These are phyloP conservation scores for Candida suzukii DNA, from an alignment of 805 yeast species.

Conservation along the genomic window DNA sequence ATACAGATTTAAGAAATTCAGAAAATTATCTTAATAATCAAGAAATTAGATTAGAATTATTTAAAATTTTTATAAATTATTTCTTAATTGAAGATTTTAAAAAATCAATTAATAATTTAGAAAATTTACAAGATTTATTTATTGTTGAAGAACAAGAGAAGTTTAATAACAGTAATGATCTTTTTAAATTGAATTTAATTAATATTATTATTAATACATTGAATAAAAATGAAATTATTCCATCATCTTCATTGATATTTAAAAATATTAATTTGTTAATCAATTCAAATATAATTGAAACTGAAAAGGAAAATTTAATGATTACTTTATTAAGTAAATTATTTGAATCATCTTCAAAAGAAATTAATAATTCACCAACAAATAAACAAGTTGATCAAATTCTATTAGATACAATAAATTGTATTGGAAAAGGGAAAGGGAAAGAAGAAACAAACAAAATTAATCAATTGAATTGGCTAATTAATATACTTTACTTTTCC, in stretches of 20 bases:
- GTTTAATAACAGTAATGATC: no score
- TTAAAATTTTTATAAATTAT: conserved; percentile 26
- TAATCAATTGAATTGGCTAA: conserved; percentile 18
- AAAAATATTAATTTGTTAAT: no score
- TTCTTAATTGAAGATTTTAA: conserved; percentile 17
- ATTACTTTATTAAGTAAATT: conserved; percentile 8
- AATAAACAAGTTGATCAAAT: conserved; percentile 17
- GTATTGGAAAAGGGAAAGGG: no score
- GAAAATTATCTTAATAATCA: conserved; percentile 12
- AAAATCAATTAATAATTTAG: not conserved
- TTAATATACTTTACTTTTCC: conserved; percentile 24
- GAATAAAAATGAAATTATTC: no score
- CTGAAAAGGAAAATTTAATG: not conserved
- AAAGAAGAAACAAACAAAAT: conserved; percentile 9
- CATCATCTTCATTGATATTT: no score
- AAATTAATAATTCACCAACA: conserved; percentile 19
- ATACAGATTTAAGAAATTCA: conserved; percentile 21
- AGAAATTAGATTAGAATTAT: conserved; percentile 20
- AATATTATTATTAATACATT: no score
- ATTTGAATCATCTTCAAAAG: conserved; percentile 22
- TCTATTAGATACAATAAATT: conserved; percentile 9
- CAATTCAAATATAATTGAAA: no score
- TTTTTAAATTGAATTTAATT: no score
- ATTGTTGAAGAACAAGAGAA: conserved; percentile 15
- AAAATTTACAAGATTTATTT: conserved; percentile 19